These are phyloP conservation scores for Exophiala calicioides DNA, from an alignment of 2,329 filamentous ascomycete species.

Conservation along the genomic window DNA sequence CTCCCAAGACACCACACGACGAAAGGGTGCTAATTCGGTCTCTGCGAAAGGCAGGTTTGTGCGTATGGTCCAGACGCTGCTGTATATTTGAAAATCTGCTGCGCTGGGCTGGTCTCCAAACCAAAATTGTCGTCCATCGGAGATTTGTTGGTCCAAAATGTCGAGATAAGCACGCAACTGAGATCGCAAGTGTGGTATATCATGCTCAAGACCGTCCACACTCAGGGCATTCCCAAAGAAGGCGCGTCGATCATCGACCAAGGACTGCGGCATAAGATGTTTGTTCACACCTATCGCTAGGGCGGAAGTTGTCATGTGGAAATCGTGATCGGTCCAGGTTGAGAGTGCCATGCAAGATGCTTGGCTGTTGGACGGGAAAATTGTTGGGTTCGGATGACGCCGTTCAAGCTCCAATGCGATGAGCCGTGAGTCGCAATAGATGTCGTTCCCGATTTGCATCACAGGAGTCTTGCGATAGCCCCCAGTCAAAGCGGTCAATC, in stretches of 20 bases:
- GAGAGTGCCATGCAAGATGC: neutral
- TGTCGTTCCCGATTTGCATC: slow-evolving; percentile 1
- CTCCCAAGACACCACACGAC: slow-evolving; percentile 1
- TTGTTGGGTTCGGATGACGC: neutral
- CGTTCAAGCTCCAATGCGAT: neutral
- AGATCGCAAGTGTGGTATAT: neutral
- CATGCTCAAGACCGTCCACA: neutral
- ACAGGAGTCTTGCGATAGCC: slow-evolving; percentile 1
- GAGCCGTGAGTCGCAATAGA: slow-evolving; percentile 1
- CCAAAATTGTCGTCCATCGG: neutral
- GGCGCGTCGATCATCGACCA: neutral
- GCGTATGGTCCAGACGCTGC: neutral
- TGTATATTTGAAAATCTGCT: neutral
- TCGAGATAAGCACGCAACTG: neutral
- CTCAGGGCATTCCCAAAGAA: neutral
- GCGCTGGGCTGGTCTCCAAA: neutral
- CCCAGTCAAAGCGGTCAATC: neutral
- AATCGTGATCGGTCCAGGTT: neutral
- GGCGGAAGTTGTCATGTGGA: neutral
- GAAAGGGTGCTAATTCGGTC: neutral
- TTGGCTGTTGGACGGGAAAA: neutral
- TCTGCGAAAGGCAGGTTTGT: neutral
- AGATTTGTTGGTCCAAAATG: neutral
- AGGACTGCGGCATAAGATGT: slow-evolving; percentile 1
- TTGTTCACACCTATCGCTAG: neutral